A percentile compares a stretch with the other conserved stretches of the same genome.
phyloP scores from a whole-genome alignment of 495 filamentous ascomycete species.

The Sabuloglossum arenarium region DNA sequence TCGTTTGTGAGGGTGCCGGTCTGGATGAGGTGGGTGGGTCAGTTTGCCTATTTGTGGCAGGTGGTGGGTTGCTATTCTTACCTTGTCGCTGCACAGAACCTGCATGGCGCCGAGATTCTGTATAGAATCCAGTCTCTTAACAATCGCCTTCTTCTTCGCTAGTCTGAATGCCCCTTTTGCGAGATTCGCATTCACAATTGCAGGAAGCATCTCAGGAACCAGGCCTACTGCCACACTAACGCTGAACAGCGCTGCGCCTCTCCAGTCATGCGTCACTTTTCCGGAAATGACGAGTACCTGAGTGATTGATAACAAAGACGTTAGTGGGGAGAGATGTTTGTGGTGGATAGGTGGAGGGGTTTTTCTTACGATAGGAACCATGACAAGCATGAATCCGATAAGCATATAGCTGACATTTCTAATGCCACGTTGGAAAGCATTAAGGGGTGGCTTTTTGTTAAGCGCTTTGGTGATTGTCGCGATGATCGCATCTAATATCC shows the following conservation, averaged over 20 bases:
- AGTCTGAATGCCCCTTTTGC: background rate
- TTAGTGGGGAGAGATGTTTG: too few relatives aligned
- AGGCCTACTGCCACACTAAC: conserved; percentile 1
- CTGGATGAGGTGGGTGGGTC: background rate
- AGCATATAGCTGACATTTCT: conserved; percentile 3
- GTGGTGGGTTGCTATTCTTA: background rate
- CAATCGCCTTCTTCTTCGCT: conserved; percentile 1
- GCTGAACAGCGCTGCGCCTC: background rate
- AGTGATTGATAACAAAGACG: too few relatives aligned
- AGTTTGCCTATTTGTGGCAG: background rate
- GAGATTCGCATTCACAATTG: conserved; percentile 3
- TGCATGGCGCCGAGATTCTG: conserved; percentile 2
- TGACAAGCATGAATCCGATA: conserved; percentile 1
- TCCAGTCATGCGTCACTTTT: background rate
- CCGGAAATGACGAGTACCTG: background rate
- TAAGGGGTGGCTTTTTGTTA: background rate
- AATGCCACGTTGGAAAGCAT: conserved; percentile 1
- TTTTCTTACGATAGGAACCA: background rate
- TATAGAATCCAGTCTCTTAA: conserved; percentile 2
- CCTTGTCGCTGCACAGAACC: conserved; percentile 2
- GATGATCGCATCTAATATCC: background rate
- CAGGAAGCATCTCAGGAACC: conserved; percentile 4
- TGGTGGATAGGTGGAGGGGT: too few relatives aligned
- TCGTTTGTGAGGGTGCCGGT: conserved; percentile 3
- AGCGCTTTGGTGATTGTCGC: background rate